Evolutionary conservation across 371 early-diverging fungal species (phyloP), one percentile per base, ranked within the genome.

Genomic region (Fennellomyces sp.): DNA sequence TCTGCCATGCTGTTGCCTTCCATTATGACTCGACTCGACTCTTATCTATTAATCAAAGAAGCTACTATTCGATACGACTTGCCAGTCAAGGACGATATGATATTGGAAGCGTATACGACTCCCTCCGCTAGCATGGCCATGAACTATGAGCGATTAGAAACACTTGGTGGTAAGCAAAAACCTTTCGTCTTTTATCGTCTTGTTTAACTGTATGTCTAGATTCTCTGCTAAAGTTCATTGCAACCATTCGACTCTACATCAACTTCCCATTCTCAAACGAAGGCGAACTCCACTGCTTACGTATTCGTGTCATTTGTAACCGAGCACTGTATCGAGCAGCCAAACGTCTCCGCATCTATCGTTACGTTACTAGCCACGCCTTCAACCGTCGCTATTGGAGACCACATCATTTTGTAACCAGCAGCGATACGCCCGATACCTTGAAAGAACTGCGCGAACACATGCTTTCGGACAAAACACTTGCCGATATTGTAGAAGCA

Each of bases 91-190:
- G 75, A 84, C 38, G 64, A 72, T 11, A 60, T 82, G 0, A 69
- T 94, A 33, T 80, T 90, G 23, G 76, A 82, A 58, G 97, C 96
- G 0, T 86, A 94, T 62, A 91, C 91, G 0, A 75, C 91, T 1
- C 82, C 92, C 0, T 76, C 89, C 8, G 85, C 95, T 0, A 82
- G 76, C 59, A 74, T 85, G 63, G 83, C 81, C 4, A 82, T 79
- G 62, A 83, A 94, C 63, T 99, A 98, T 65, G 97, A 99, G 73
- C 90, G 99, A 5, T 78, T 99, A 0, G 99, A 99, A 74, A 91
- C 92, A 6, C 74, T 98, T 1, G 99, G 99, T 2, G 78, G 78
- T 77, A 50, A 15, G 56, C 33, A n/a, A n/a, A n/a, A n/a, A n/a
- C 36, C 2, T 45, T 29, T 38, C 35, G 3, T 23, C 11, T 31